phyloP scores from a whole-genome alignment of 495 filamentous ascomycete genomes.

The Daldinia childiae region DNA sequence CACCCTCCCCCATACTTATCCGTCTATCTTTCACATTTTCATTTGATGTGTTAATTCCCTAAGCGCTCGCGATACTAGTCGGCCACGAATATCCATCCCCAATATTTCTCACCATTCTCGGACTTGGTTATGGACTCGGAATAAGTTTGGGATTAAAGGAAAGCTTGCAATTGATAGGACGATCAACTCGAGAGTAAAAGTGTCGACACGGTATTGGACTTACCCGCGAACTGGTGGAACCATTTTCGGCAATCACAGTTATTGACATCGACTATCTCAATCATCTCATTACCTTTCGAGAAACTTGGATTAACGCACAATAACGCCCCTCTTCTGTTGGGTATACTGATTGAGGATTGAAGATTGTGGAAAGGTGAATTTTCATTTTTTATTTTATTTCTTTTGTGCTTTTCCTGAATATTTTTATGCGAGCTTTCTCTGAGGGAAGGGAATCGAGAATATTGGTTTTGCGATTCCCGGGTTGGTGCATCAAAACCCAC shows the following conservation, averaged over 20 bases:
- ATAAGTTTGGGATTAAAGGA: slow-evolving; percentile 1
- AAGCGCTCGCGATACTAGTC: slow-evolving; percentile 5
- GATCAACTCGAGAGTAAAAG: not conserved
- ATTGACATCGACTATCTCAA: slow-evolving; percentile 13
- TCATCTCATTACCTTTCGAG: slow-evolving; percentile 5
- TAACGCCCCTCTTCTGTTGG: not conserved
- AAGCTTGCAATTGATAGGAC: slow-evolving; percentile 10
- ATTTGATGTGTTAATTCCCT: slow-evolving; percentile 20
- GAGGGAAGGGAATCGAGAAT: slow-evolving; percentile 30
- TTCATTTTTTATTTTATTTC: not conserved
- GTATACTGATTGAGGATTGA: not conserved
- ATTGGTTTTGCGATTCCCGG: slow-evolving; percentile 40
- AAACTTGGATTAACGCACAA: not conserved
- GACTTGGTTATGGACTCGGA: slow-evolving; percentile 2
- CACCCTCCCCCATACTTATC: slow-evolving; percentile 14
- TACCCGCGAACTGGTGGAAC: slow-evolving; percentile 19
- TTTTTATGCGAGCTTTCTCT: slow-evolving; percentile 1
- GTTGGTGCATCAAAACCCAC: slow-evolving; percentile 45
- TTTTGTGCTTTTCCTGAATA: slow-evolving; percentile 13
- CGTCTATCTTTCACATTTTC: slow-evolving; percentile 22
- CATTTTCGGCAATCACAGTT: slow-evolving; percentile 7
- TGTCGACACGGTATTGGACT: slow-evolving; percentile 4
- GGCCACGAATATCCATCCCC: slow-evolving; percentile 15
- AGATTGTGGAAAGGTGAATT: slow-evolving; percentile 29
- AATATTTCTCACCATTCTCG: not conserved